Evolutionary conservation across 2,329 filamentous ascomycete species (phyloP).

Genomic region (Zymoseptoria crescenta): DNA sequence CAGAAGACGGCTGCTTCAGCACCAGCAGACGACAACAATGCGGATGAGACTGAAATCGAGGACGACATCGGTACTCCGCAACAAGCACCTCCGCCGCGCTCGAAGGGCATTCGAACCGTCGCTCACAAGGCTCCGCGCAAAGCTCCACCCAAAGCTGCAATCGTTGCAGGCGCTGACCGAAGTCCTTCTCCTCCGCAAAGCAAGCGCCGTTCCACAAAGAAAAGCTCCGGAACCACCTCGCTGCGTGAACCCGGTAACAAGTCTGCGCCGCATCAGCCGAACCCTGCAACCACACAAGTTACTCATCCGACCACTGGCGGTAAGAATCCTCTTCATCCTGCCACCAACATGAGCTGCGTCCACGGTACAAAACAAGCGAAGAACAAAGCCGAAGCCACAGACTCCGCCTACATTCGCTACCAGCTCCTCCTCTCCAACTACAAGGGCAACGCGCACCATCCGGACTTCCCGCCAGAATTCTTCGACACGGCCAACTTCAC

Average conservation of each 20-base stretch:
- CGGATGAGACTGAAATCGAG: background rate
- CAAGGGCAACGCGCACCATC: background rate
- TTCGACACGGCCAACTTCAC: conserved; percentile 18
- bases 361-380: conserved; percentile 16
- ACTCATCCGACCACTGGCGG: background rate
- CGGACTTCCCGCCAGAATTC: conserved; percentile 23
- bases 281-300: background rate
- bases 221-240: background rate
- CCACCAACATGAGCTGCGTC: conserved; percentile 2
- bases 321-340: background rate
- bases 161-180: background rate
- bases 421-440: conserved; percentile 10
- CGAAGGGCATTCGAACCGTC: background rate
- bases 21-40: background rate
- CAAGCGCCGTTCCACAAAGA: background rate
- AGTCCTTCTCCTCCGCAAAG: background rate
- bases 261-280: background rate
- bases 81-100: background rate
- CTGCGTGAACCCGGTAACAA: background rate
- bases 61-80: background rate
- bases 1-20: background rate
- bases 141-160: background rate
- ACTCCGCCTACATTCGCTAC: conserved; percentile 12
- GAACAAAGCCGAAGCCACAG: conserved; percentile 14
- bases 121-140: background rate